A percentile compares a stretch with the other conserved stretches of the same genome.
Evolutionary conservation across 371 early-diverging fungal genomes (phyloP).

Genomic region (Syncephalastrum sp.): DNA sequence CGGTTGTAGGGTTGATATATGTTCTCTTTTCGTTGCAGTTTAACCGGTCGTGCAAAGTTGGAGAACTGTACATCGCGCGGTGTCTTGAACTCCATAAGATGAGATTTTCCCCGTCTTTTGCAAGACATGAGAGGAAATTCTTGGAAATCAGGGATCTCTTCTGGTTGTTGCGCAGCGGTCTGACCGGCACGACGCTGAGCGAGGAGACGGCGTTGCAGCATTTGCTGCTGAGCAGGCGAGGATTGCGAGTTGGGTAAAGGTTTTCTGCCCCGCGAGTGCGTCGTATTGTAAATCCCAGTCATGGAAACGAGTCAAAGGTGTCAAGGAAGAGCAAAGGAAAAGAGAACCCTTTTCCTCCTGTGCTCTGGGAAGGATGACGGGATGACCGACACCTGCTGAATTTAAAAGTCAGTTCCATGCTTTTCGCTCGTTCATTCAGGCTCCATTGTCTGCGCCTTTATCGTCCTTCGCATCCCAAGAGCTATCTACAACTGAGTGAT

Average conservation of each 20-base stretch:
- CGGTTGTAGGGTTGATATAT: slow-evolving; percentile 34
- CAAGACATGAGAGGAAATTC: slow-evolving; percentile 13
- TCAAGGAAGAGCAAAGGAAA: not conserved
- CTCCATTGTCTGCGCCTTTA: too few species aligned
- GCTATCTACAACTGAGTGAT: too few species aligned
- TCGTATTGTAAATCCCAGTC: slow-evolving; percentile 19
- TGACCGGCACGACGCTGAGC: not conserved
- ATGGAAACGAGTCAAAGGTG: not conserved
- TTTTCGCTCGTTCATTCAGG: too few species aligned
- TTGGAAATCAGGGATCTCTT: slow-evolving; percentile 10
- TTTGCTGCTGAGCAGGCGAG: slow-evolving; percentile 4
- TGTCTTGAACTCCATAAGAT: slow-evolving; percentile 70
- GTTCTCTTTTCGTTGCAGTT: slow-evolving; percentile 64
- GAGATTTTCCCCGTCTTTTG: slow-evolving; percentile 25
- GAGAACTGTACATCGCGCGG: slow-evolving; percentile 51
- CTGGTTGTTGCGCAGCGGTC: not conserved
- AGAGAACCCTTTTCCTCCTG: too few species aligned
- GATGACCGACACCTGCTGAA: too few species aligned
- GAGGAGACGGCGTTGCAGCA: slow-evolving; percentile 1
- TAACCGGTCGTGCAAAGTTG: slow-evolving; percentile 65
- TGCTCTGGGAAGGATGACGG: too few species aligned
- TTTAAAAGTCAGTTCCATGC: too few species aligned
- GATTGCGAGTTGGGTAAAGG: not conserved
- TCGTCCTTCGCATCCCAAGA: too few species aligned
- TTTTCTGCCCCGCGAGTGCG: slow-evolving; percentile 12